phyloP scores from a whole-genome alignment of 805 yeast genomes.

The Starmera amethionina region DNA sequence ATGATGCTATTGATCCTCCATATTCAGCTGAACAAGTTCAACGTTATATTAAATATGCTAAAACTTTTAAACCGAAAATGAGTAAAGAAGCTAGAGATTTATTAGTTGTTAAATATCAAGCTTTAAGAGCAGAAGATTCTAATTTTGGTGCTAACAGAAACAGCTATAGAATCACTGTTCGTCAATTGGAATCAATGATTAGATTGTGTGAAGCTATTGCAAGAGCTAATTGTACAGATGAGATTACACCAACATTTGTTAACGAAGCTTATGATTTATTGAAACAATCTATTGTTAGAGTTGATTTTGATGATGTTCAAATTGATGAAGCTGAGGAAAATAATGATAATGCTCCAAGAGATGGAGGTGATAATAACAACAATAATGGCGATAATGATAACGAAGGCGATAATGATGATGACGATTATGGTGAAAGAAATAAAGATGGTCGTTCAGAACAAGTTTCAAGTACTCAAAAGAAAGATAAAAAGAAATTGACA shows the following conservation, averaged over 20 bases:
- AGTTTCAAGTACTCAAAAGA: slow-evolving; percentile 1
- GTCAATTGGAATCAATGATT: slow-evolving; percentile 92
- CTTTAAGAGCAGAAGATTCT: slow-evolving; percentile 81
- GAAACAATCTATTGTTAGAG: slow-evolving; percentile 86
- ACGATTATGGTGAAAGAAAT: slow-evolving; percentile 25
- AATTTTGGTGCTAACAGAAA: slow-evolving; percentile 70
- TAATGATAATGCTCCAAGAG: slow-evolving; percentile 12
- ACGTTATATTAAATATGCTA: slow-evolving; percentile 84
- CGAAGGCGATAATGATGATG: slow-evolving; percentile 29
- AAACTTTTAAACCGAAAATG: slow-evolving; percentile 86
- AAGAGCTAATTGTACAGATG: slow-evolving; percentile 89
- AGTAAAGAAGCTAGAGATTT: slow-evolving; percentile 70
- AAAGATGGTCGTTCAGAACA: slow-evolving; percentile 8
- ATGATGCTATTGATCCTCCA: slow-evolving; percentile 84
- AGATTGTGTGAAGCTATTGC: slow-evolving; percentile 95
- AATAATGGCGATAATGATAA: slow-evolving; percentile 11
- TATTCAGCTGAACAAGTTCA: slow-evolving; percentile 80
- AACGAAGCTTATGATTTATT: slow-evolving; percentile 88
- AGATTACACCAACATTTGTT: slow-evolving; percentile 74
- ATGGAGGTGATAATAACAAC: slow-evolving; percentile 8
- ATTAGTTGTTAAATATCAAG: slow-evolving; percentile 72
- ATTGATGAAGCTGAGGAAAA: slow-evolving; percentile 52
- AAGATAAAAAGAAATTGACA: slow-evolving; percentile 30
- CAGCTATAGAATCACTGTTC: slow-evolving; percentile 90
- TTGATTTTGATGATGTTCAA: slow-evolving; percentile 88